These are phyloP conservation scores for Eucalyptus sp. DNA, from an alignment of 345 rosid genomes.

Conservation along the genomic window DNA sequence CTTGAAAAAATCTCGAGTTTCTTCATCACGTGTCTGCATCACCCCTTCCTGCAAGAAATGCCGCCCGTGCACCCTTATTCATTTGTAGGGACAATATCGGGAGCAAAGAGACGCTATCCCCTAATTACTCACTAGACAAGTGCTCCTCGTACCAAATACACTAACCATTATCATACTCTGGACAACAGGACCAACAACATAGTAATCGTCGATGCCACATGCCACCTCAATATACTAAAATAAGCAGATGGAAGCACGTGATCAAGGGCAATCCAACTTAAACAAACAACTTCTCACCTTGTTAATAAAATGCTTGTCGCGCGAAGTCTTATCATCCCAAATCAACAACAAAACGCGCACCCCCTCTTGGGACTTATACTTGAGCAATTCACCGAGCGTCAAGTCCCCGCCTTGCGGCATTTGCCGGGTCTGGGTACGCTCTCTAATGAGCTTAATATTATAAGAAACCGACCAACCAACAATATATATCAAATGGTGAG, in stretches of 20 bases:
- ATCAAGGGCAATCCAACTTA: not conserved
- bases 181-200: not conserved
- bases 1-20: constrained; percentile 78
- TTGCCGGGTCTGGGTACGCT: constrained; percentile 47
- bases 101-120: not conserved
- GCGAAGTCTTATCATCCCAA: constrained; percentile 95
- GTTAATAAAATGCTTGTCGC: constrained; percentile 42
- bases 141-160: not conserved
- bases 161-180: not conserved
- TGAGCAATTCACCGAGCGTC: constrained; percentile 80
- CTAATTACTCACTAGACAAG: not conserved
- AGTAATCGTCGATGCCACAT: not conserved
- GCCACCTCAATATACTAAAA: not conserved
- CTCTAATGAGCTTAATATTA: constrained; percentile 74
- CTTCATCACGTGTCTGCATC: constrained; percentile 93
- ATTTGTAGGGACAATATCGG: not conserved
- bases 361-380: constrained; percentile 89
- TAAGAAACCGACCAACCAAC: constrained; percentile 92
- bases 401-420: constrained; percentile 69
- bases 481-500: constrained; percentile 87
- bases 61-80: not conserved
- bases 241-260: not conserved
- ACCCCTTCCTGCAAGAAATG: constrained; percentile 54
- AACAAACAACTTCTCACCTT: constrained; percentile 15
- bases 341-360: constrained; percentile 74